Evolutionary conservation across 2,329 filamentous ascomycete species (phyloP).

Genomic region (Calonectria pauciramosa): DNA sequence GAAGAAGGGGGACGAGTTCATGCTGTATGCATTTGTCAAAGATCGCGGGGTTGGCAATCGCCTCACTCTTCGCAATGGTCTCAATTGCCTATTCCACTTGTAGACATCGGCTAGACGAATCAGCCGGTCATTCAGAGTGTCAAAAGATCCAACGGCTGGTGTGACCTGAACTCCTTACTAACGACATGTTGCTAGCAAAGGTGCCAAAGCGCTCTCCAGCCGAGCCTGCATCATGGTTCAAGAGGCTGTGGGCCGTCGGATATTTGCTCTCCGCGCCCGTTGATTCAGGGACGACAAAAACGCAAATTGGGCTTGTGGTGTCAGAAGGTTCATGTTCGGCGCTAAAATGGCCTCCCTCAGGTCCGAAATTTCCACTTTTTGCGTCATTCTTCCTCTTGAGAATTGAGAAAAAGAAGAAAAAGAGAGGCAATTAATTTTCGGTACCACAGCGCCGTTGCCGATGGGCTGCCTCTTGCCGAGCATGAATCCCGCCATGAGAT

Average conservation of each 20-base stretch:
- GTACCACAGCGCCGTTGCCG: slow-evolving; percentile 4
- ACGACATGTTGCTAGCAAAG: not conserved
- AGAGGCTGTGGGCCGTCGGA: not conserved
- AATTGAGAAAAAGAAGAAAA: not conserved
- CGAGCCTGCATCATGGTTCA: not conserved
- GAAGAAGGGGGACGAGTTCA: not conserved
- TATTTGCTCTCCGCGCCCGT: slow-evolving; percentile 7
- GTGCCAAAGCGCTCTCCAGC: not conserved
- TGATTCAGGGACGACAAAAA: not conserved
- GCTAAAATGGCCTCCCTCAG: slow-evolving; percentile 8
- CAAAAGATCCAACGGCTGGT: not conserved
- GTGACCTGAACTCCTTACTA: not conserved
- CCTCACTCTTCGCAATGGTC: not conserved
- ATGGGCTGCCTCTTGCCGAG: slow-evolving; percentile 7
- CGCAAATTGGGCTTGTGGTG: not conserved
- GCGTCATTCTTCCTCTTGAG: not conserved
- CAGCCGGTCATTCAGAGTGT: not conserved
- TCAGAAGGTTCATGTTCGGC: slow-evolving; percentile 3
- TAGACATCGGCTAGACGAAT: not conserved
- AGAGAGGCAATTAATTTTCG: slow-evolving; percentile 9
- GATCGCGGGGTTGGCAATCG: not conserved
- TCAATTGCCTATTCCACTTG: not conserved
- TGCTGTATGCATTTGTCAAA: not conserved
- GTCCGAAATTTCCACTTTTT: slow-evolving; percentile 3
- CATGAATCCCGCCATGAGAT: not conserved